Percentiles rank a stretch among this genome's conserved stretches.
phyloP scores from a whole-genome alignment of 805 yeast genomes.

The Ogataea methanolica region DNA sequence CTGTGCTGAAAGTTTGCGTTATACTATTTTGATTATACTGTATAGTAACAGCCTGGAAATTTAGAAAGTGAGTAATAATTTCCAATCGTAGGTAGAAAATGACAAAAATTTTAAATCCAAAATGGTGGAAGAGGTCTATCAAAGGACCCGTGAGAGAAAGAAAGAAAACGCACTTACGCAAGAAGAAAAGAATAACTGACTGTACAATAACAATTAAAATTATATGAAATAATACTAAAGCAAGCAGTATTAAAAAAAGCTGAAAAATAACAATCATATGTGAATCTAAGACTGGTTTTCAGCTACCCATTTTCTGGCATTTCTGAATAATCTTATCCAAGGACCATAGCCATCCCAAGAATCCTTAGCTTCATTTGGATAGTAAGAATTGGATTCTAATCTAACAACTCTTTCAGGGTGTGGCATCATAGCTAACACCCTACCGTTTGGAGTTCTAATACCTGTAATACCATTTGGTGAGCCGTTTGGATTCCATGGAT shows the following conservation, averaged over 20 bases:
- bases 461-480: constrained; percentile 93
- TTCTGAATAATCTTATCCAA: constrained; percentile 89
- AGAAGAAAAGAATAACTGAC: background rate
- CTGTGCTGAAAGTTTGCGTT: background rate
- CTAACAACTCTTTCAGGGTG: constrained; percentile 96
- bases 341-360: constrained; percentile 87
- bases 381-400: constrained; percentile 86
- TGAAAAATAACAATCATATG: background rate
- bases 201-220: no score
- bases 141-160: background rate
- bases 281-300: constrained; percentile 8
- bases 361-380: constrained; percentile 56
- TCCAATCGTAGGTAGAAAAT: no score
- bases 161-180: background rate
- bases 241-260: background rate
- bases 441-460: constrained; percentile 82
- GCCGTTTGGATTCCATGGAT: constrained; percentile 96
- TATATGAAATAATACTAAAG: background rate
- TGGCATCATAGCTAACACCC: constrained; percentile 98
- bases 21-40: no score
- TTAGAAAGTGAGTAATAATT: no score
- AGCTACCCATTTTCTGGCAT: constrained; percentile 90
- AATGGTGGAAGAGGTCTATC: background rate
- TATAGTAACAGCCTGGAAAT: no score
- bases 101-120: background rate